Conservation (phyloP, 257 asterid genomes). For the Solanum sejunctum region DNA sequence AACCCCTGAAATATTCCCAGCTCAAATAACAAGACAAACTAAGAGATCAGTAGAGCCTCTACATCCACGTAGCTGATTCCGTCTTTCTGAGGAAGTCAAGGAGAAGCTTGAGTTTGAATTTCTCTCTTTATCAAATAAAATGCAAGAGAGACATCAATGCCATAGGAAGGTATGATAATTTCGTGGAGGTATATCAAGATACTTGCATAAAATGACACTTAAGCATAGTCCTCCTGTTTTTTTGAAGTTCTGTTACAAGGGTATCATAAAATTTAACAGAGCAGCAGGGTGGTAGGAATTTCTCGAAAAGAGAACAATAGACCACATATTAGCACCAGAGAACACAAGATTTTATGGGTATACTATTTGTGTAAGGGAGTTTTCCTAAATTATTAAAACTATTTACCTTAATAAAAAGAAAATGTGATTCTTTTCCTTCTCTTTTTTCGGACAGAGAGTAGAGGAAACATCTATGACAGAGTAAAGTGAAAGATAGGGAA, state of each 20-base stretch:
- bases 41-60: neutral
- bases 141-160: neutral
- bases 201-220: neutral
- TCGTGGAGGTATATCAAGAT: neutral
- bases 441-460: neutral
- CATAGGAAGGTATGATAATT: neutral
- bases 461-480: neutral
- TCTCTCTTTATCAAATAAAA: neutral
- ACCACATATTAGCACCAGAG: neutral
- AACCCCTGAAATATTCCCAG: neutral
- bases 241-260: neutral
- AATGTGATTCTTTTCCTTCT: neutral
- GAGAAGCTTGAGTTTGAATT: neutral
- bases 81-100: neutral
- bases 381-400: neutral
- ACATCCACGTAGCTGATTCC: neutral
- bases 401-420: neutral
- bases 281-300: neutral
- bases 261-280: neutral
- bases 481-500: neutral
- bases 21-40: neutral
- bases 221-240: neutral
- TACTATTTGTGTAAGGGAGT: neutral
- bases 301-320: neutral
- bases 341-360: neutral